Conservation (phyloP, 805 yeast species). For the Saccharomycopsis sp. region DNA sequence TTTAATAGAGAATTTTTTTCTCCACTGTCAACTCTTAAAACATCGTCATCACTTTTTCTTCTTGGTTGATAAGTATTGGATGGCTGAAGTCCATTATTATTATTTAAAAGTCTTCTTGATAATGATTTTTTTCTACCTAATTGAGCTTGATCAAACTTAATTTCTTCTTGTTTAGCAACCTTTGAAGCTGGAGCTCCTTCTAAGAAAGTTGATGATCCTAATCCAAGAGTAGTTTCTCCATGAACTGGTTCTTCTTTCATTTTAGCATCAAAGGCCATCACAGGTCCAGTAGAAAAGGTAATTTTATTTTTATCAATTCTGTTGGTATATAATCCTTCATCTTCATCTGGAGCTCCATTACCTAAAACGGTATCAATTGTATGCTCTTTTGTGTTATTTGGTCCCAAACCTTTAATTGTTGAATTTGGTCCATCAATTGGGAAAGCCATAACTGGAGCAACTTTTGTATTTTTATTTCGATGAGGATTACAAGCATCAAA, state of each 20-base stretch:
- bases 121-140: constrained; percentile 78
- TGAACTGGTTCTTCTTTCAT: constrained; percentile 64
- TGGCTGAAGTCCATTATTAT: constrained; percentile 20
- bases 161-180: constrained; percentile 30
- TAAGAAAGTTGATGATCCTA: constrained; percentile 30
- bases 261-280: constrained; percentile 63
- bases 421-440: constrained; percentile 93
- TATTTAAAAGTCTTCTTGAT: constrained; percentile 46
- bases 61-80: neutral
- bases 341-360: constrained; percentile 22
- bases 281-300: constrained; percentile 39
- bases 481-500: constrained; percentile 98
- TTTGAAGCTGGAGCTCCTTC: constrained; percentile 86
- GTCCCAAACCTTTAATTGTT: constrained; percentile 61
- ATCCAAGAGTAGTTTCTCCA: constrained; percentile 78
- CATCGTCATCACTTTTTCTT: constrained; percentile 21
- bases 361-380: constrained; percentile 76
- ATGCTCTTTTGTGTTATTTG: constrained; percentile 41
- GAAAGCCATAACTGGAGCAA: constrained; percentile 92
- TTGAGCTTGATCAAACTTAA: constrained; percentile 30
- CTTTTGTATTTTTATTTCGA: constrained; percentile 64
- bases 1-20: constrained; percentile 50
- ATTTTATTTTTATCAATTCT: constrained; percentile 18
- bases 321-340: constrained; percentile 12
- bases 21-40: constrained; percentile 24